Percentiles rank a stretch among this genome's conserved stretches.
Conservation (phyloP, 495 filamentous ascomycete genomes). For the Podospora tetraspora region DNA sequence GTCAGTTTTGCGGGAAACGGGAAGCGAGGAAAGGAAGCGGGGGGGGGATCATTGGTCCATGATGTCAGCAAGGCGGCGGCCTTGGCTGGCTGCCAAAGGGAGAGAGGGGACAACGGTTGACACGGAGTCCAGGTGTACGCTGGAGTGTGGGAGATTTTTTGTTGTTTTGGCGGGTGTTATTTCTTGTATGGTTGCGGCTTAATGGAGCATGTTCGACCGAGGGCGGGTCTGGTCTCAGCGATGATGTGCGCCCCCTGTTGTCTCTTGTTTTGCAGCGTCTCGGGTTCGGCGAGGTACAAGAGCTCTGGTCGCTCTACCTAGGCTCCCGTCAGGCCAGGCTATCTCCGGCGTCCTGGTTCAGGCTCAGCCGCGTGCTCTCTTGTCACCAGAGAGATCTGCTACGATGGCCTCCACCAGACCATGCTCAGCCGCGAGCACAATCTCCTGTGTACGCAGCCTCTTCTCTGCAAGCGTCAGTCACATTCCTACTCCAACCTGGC, state of each 20-base stretch:
- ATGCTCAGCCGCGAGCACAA: neutral
- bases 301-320: neutral
- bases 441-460: neutral
- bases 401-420: neutral
- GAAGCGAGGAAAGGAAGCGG: neutral
- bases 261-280: neutral
- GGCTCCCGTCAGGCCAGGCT: neutral
- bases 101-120: neutral
- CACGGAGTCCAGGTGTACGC: neutral
- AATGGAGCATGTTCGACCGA: neutral
- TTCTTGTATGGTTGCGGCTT: neutral
- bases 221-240: neutral
- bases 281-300: neutral
- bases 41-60: neutral
- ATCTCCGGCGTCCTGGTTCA: neutral
- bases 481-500: neutral
- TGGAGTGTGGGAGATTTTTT: neutral
- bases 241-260: too few relatives aligned
- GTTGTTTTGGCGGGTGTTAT: neutral
- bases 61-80: neutral
- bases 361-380: neutral
- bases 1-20: neutral
- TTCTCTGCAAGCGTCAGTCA: neutral
- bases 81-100: neutral
- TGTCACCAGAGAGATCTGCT: neutral